Evolutionary conservation across 2,329 filamentous ascomycete species (phyloP).

Genomic region (Fusarium coicis): DNA sequence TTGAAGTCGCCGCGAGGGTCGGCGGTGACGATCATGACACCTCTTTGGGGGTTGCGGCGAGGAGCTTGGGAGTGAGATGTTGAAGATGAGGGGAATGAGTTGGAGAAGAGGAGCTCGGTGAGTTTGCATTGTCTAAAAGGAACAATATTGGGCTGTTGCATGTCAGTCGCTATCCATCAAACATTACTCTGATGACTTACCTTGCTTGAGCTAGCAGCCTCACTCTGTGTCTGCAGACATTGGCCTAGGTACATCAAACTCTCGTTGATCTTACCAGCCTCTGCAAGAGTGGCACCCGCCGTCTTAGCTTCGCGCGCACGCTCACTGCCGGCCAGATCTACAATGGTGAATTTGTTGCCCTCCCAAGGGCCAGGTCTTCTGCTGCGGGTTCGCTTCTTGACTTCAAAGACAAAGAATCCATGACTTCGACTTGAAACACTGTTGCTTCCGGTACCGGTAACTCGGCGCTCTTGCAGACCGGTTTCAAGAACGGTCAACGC

Average conservation of each 20-base stretch:
- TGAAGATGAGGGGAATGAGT: constrained; percentile 78
- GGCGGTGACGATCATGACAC: constrained; percentile 95
- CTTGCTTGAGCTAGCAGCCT: constrained; percentile 78
- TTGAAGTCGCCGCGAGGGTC: constrained; percentile 96
- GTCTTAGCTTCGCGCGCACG: constrained; percentile 94
- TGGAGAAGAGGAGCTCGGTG: constrained; percentile 87
- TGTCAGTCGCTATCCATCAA: constrained; percentile 13
- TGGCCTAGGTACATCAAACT: constrained; percentile 98
- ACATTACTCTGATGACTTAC: constrained; percentile 54
- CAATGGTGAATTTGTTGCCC: constrained; percentile 84
- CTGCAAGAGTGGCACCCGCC: constrained; percentile 88
- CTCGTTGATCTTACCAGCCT: constrained; percentile 98
- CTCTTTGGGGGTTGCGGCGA: constrained; percentile 80
- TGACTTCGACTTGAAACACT: constrained; percentile 92
- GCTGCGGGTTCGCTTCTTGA: constrained; percentile 77
- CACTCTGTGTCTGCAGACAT: constrained; percentile 94
- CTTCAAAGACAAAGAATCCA: constrained; percentile 94
- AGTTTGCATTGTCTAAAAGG: constrained; percentile 87
- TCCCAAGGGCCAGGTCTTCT: constrained; percentile 70
- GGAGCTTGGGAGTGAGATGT: constrained; percentile 50
- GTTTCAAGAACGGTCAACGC: constrained; percentile 91
- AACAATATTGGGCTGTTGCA: constrained; percentile 72
- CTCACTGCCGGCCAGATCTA: constrained; percentile 93
- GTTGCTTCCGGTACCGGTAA: constrained; percentile 92
- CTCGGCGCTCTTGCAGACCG: constrained; percentile 84